A percentile compares a stretch with the other conserved stretches of the same genome.
phyloP scores from a whole-genome alignment of 805 yeast species.

The Monosporozyma servazzii region DNA sequence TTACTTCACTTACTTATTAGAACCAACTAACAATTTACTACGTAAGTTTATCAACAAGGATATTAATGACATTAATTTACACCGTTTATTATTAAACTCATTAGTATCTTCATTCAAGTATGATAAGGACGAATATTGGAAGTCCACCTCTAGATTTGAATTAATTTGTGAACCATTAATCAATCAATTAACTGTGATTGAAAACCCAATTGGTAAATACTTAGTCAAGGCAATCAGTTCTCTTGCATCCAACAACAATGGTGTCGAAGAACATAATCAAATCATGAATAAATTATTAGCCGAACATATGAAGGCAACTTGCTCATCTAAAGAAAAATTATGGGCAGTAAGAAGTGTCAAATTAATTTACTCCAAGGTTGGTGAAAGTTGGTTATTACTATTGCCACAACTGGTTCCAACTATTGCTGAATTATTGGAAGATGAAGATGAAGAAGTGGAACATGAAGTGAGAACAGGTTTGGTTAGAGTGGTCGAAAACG shows the following conservation, averaged over 20 bases:
- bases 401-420: conserved; percentile 92
- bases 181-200: conserved; percentile 57
- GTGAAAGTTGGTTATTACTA: conserved; percentile 87
- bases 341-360: conserved; percentile 80
- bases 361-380: conserved; percentile 77
- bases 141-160: conserved; percentile 75
- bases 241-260: conserved; percentile 59
- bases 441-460: conserved; percentile 90
- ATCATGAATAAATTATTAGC: conserved; percentile 54
- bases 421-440: conserved; percentile 91
- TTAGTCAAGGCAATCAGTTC: conserved; percentile 73
- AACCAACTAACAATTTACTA: conserved; percentile 53
- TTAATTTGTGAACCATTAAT: conserved; percentile 53
- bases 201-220: conserved; percentile 67
- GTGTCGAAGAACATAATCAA: conserved; percentile 68
- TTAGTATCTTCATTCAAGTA: conserved; percentile 73
- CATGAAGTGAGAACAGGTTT: conserved; percentile 82
- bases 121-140: conserved; percentile 95
- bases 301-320: conserved; percentile 57
- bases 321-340: conserved; percentile 49
- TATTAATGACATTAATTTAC: conserved; percentile 43
- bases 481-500: conserved; percentile 84
- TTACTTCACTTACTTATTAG: conserved; percentile 78
- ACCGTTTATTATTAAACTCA: conserved; percentile 66
- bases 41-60: conserved; percentile 38